These are phyloP conservation scores for Hygrophoropsis aurantiaca DNA, from an alignment of 768 basidiomycete species.

Conservation along the genomic window DNA sequence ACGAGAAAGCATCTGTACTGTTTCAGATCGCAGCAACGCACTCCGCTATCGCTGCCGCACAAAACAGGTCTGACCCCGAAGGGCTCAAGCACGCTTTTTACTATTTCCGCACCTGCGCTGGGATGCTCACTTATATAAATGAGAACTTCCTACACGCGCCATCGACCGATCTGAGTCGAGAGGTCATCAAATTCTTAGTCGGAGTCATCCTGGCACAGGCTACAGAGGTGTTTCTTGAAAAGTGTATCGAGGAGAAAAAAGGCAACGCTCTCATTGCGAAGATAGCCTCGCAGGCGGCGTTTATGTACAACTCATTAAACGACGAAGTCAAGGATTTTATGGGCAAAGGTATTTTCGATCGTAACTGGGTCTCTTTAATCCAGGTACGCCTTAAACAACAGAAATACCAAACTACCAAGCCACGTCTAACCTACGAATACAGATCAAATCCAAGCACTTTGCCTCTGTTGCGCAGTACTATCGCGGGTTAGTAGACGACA, in stretches of 20 bases:
- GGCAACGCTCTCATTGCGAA: constrained; percentile 73
- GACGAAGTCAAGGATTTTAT: constrained; percentile 97
- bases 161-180: constrained; percentile 89
- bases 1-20: constrained; percentile 96
- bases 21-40: constrained; percentile 96
- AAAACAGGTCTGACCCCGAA: constrained; percentile 86
- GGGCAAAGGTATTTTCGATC: constrained; percentile 93
- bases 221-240: constrained; percentile 95
- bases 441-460: constrained; percentile 94
- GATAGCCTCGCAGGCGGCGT: constrained; percentile 80
- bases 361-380: constrained; percentile 88
- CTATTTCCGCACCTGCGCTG: constrained; percentile 86
- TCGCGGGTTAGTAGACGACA: constrained; percentile 74
- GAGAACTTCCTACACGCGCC: constrained; percentile 99
- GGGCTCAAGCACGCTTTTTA: constrained; percentile 92
- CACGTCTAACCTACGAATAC: constrained; percentile 11
- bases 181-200: constrained; percentile 91
- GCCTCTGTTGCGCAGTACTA: constrained; percentile 84
- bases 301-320: constrained; percentile 74
- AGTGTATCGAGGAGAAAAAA: constrained; percentile 92
- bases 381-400: too few species aligned
- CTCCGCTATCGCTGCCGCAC: constrained; percentile 83
- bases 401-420: too few species aligned
- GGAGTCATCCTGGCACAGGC: constrained; percentile 91
- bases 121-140: constrained; percentile 98